A percentile compares a stretch with the other conserved stretches of the same genome.
Evolutionary conservation across 768 basidiomycete genomes (phyloP).

Genomic region (Boletus insuetus): DNA sequence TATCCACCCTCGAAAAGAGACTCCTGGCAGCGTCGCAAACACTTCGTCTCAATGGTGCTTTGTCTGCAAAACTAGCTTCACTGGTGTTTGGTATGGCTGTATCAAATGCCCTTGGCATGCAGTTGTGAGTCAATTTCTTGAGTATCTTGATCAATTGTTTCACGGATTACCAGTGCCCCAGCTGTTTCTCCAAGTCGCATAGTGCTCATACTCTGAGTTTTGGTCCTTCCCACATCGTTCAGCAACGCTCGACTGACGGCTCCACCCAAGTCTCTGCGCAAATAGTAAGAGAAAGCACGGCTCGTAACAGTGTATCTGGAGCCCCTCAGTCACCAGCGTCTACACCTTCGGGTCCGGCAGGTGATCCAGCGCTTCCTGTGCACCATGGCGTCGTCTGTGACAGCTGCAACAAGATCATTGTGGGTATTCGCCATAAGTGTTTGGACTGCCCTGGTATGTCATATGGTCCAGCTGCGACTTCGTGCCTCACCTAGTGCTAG

Average conservation of each 20-base stretch:
- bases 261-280: not conserved
- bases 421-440: conserved; percentile 77
- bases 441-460: conserved; percentile 66
- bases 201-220: conserved; percentile 30
- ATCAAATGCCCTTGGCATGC: conserved; percentile 32
- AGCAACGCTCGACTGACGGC: conserved; percentile 8
- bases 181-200: conserved; percentile 28
- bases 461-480: not conserved
- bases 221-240: conserved; percentile 29
- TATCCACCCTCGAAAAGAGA: not conserved
- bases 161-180: conserved; percentile 21
- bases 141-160: not conserved
- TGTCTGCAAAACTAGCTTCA: conserved; percentile 27
- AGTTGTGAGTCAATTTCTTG: conserved; percentile 21
- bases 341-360: not conserved
- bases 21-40: not conserved
- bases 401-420: conserved; percentile 51
- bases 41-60: conserved; percentile 26
- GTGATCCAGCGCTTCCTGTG: conserved; percentile 22
- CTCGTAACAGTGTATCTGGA: not conserved
- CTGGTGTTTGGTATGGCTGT: conserved; percentile 30
- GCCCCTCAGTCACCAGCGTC: not conserved
- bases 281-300: not conserved
- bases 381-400: conserved; percentile 69
- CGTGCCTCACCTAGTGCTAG: conserved; percentile 32